A percentile compares a stretch with the other conserved stretches of the same genome.
These are phyloP conservation scores for Clarireedia hainanense DNA, from an alignment of 2,329 filamentous ascomycete species.

Conservation along the genomic window DNA sequence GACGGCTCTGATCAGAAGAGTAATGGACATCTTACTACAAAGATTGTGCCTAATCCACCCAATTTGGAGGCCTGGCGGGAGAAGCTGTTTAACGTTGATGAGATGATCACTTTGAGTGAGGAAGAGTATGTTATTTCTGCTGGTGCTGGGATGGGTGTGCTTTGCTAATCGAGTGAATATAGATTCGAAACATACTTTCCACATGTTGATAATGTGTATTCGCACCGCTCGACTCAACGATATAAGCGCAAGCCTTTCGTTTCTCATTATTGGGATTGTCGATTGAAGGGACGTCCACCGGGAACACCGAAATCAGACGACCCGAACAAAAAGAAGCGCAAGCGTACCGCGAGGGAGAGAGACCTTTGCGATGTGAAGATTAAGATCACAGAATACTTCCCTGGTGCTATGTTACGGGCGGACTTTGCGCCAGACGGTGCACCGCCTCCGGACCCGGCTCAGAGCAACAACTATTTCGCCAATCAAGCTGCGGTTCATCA, in stretches of 20 bases:
- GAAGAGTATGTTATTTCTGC: slow-evolving; percentile 50
- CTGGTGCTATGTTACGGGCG: slow-evolving; percentile 36
- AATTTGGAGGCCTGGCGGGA: slow-evolving; percentile 62
- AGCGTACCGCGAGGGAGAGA: slow-evolving; percentile 64
- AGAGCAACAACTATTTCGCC: slow-evolving; percentile 27
- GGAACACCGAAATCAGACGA: slow-evolving; percentile 75
- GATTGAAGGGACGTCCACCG: slow-evolving; percentile 69
- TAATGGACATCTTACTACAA: slow-evolving; percentile 46
- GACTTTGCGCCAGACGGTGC: slow-evolving; percentile 27
- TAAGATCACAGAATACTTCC: slow-evolving; percentile 74
- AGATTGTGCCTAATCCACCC: slow-evolving; percentile 57
- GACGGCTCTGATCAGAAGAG: slow-evolving; percentile 35
- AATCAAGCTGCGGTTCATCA: slow-evolving; percentile 17
- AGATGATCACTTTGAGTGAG: slow-evolving; percentile 62
- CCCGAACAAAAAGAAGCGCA: slow-evolving; percentile 75
- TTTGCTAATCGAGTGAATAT: slow-evolving; percentile 8
- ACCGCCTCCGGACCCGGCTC: slow-evolving; percentile 15
- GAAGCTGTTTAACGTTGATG: slow-evolving; percentile 67
- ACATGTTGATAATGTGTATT: slow-evolving; percentile 79
- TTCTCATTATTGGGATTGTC: slow-evolving; percentile 79
- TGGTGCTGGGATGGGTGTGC: slow-evolving; percentile 5
- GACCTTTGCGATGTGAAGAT: slow-evolving; percentile 84
- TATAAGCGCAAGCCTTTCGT: slow-evolving; percentile 79
- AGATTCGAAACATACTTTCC: slow-evolving; percentile 77
- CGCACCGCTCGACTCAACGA: slow-evolving; percentile 70